Percentiles rank a stretch among this genome's conserved stretches.
Evolutionary conservation across 768 basidiomycete species (phyloP).

Genomic region (Russula foetens): DNA sequence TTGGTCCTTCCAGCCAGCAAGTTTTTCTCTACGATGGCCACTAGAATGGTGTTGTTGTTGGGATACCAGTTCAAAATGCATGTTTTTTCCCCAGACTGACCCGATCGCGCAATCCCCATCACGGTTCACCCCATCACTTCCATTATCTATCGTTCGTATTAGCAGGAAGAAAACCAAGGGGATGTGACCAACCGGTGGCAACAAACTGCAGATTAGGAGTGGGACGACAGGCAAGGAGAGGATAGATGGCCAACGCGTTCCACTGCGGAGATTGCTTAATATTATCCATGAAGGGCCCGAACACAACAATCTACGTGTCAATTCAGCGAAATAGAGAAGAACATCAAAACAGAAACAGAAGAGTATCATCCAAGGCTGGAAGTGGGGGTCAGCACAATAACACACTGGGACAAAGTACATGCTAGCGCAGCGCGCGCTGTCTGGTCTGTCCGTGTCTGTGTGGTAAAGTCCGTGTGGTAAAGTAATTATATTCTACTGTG

Average conservation of each 20-base stretch:
- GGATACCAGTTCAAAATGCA: background rate
- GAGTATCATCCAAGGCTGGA: no score
- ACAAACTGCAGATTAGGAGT: conserved; percentile 49
- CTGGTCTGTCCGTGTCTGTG: no score
- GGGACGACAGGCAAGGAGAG: conserved; percentile 57
- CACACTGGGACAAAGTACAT: no score
- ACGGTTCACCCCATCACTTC: background rate
- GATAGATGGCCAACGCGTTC: conserved; percentile 90
- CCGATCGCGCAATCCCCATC: background rate
- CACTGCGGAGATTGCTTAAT: conserved; percentile 37
- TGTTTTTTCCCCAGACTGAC: background rate
- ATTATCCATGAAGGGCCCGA: background rate
- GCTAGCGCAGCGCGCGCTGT: no score
- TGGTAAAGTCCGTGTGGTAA: no score
- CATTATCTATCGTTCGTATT: conserved; percentile 36
- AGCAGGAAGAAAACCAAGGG: background rate
- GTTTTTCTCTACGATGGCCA: background rate
- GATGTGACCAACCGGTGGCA: conserved; percentile 51
- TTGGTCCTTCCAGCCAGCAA: no score
- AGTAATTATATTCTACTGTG: no score
- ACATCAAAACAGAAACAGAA: no score
- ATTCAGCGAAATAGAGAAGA: conserved; percentile 40
- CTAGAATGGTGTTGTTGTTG: background rate
- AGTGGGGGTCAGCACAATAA: no score
- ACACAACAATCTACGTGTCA: conserved; percentile 54